Conservation (phyloP, 2,329 filamentous ascomycete species). For the Chaetomium sp. region DNA sequence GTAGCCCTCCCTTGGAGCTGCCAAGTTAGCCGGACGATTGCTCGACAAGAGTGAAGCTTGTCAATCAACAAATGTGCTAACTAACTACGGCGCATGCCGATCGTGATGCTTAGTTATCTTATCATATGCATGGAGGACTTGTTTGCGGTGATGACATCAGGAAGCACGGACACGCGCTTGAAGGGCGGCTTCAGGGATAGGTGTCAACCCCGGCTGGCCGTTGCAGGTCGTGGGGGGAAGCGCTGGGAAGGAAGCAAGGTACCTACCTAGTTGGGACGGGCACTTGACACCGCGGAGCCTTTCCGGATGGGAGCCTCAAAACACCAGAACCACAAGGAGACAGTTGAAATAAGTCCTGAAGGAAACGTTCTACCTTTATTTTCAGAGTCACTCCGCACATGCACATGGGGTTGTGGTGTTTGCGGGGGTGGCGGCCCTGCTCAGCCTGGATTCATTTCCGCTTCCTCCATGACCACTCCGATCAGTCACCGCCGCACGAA, state of each 20-base stretch:
- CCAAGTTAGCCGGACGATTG: neutral
- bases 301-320: neutral
- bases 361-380: neutral
- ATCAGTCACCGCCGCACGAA: neutral
- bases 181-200: conserved; percentile 4
- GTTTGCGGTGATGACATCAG: conserved; percentile 3
- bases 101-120: neutral
- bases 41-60: neutral
- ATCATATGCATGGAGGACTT: neutral
- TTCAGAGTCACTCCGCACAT: neutral
- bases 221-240: neutral
- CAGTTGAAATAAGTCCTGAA: neutral
- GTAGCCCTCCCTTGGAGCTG: neutral
- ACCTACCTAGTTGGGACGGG: neutral
- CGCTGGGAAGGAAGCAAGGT: neutral
- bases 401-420: neutral
- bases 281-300: neutral
- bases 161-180: neutral
- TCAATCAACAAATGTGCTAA: neutral
- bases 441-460: neutral
- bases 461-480: neutral
- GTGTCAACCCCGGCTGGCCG: neutral
- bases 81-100: neutral
- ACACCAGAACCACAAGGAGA: neutral
- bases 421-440: neutral